A percentile compares a stretch with the other conserved stretches of the same genome.
Evolutionary conservation across 2,329 filamentous ascomycete species (phyloP).

Genomic region (Fusarium lyarnte): DNA sequence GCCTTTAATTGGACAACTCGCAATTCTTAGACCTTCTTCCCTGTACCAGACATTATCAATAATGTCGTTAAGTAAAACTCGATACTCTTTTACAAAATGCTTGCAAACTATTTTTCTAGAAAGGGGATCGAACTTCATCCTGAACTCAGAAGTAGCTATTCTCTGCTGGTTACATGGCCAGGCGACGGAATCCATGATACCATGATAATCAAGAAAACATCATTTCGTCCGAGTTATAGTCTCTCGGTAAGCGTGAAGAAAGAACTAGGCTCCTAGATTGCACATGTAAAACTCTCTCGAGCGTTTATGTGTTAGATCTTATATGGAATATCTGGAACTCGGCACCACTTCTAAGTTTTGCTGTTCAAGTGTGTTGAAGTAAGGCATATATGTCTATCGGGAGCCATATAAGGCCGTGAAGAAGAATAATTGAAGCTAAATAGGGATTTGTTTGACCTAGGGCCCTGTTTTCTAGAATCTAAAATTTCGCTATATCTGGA

Average conservation of each 20-base stretch:
- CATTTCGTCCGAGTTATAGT: not conserved
- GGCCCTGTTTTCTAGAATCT: not conserved
- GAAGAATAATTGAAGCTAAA: accelerated
- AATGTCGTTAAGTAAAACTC: not conserved
- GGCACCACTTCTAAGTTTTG: too few relatives aligned
- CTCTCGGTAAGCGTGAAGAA: not conserved
- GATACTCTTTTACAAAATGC: too few relatives aligned
- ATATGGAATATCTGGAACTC: not conserved
- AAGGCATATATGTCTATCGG: accelerated
- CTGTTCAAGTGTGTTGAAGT: not conserved
- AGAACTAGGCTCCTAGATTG: not conserved
- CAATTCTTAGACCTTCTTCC: not conserved
- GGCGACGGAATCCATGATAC: not conserved
- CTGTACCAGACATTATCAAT: not conserved
- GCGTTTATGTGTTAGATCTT: not conserved
- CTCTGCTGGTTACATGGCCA: too few relatives aligned
- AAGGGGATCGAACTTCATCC: not conserved
- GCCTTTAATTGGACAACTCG: not conserved
- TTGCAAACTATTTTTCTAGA: not conserved
- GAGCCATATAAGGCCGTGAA: too few relatives aligned
- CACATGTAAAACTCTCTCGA: not conserved
- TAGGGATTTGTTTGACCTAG: not conserved
- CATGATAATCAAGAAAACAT: too few relatives aligned
- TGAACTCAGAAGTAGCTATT: not conserved
- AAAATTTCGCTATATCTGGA: not conserved